These are phyloP conservation scores for Cladosporium sp. DNA, from an alignment of 2,329 filamentous ascomycete species.

Conservation along the genomic window DNA sequence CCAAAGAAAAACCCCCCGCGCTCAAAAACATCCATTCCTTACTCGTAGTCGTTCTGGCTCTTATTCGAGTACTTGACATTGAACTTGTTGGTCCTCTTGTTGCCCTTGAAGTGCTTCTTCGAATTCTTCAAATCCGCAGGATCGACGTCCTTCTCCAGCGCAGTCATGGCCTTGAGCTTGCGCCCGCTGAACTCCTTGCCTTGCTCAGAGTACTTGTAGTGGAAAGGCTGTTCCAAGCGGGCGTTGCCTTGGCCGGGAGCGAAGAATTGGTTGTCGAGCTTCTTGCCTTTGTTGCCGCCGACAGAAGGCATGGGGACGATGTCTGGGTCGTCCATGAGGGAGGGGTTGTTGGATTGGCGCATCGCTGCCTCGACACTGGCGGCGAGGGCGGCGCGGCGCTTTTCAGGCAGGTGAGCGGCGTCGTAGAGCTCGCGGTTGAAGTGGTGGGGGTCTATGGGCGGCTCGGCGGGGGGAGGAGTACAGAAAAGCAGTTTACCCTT, in stretches of 20 bases:
- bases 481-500: slow-evolving; percentile 92
- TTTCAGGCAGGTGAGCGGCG: slow-evolving; percentile 71
- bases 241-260: slow-evolving; percentile 56
- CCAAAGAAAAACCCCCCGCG: no score
- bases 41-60: slow-evolving; percentile 13
- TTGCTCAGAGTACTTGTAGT: slow-evolving; percentile 81
- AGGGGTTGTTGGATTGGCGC: slow-evolving; percentile 31
- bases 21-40: no score
- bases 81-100: slow-evolving; percentile 45
- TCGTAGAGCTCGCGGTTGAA: slow-evolving; percentile 94
- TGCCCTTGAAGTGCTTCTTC: slow-evolving; percentile 96
- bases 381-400: slow-evolving; percentile 63
- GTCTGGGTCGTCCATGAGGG: slow-evolving; percentile 48
- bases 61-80: slow-evolving; percentile 12
- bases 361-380: slow-evolving; percentile 32
- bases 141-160: slow-evolving; percentile 79
- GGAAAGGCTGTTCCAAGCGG: slow-evolving; percentile 76
- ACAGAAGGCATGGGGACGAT: slow-evolving; percentile 36
- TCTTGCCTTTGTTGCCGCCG: slow-evolving; percentile 67
- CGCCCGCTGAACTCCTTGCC: slow-evolving; percentile 77
- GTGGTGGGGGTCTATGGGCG: slow-evolving; percentile 59
- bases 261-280: slow-evolving; percentile 88
- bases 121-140: slow-evolving; percentile 66
- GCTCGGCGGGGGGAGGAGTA: slow-evolving; percentile 70
- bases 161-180: slow-evolving; percentile 75